These are phyloP conservation scores for Penicillium canariense DNA, from an alignment of 495 filamentous ascomycete genomes.

Conservation along the genomic window DNA sequence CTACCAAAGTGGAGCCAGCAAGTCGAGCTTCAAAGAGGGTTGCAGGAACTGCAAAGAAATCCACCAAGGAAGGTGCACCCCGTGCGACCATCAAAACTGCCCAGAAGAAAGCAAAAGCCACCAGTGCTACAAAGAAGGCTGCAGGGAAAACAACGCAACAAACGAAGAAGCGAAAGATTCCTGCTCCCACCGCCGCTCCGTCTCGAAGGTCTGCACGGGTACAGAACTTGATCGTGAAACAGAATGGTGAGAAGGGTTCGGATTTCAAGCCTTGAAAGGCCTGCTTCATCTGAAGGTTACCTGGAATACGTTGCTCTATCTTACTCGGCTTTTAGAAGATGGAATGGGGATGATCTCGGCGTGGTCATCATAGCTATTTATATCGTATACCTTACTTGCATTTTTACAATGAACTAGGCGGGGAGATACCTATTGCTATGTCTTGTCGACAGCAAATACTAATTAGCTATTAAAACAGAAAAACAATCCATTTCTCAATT, in stretches of 20 bases:
- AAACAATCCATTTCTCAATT: neutral
- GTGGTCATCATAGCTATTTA: neutral
- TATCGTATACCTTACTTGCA: neutral
- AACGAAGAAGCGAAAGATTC: neutral
- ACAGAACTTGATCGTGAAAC: neutral
- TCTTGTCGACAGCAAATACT: neutral
- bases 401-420: neutral
- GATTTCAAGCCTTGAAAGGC: neutral
- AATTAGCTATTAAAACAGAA: neutral
- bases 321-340: neutral
- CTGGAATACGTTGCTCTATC: neutral
- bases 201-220: neutral
- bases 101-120: neutral
- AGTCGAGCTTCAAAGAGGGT: neutral
- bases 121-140: constrained; percentile 2
- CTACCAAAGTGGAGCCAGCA: neutral
- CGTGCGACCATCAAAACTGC: neutral
- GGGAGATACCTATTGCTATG: neutral
- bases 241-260: neutral
- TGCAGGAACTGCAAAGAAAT: neutral
- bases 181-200: neutral
- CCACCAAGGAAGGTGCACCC: neutral
- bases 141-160: neutral
- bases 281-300: neutral
- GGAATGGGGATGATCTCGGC: neutral